Evolutionary conservation across 148 eudicot genomes (phyloP).

Genomic region (Rhododendron ferrugineum): DNA sequence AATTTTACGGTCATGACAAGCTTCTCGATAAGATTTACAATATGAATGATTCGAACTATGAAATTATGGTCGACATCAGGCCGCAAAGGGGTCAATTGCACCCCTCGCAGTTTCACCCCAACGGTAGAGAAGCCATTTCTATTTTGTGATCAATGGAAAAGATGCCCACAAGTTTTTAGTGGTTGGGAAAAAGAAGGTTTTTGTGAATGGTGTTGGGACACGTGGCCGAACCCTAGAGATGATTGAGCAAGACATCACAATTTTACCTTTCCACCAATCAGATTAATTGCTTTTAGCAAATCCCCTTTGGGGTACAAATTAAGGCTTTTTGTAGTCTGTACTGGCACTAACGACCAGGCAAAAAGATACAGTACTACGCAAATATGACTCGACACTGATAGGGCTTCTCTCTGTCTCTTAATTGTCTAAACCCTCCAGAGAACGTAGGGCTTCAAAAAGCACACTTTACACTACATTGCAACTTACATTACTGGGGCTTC

Average conservation of each 20-base stretch:
- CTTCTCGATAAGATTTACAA: not conserved
- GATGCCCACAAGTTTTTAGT: not conserved
- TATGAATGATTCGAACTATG: not conserved
- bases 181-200: not conserved
- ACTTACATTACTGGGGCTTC: too few relatives aligned
- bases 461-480: not conserved
- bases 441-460: not conserved
- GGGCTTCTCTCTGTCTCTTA: not conserved
- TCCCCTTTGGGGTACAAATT: not conserved
- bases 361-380: not conserved
- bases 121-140: too few relatives aligned
- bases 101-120: too few relatives aligned
- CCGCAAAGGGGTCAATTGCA: too few relatives aligned
- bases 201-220: not conserved
- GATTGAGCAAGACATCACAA: slow-evolving; percentile 1
- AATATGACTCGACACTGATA: not conserved
- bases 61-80: not conserved
- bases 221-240: slow-evolving; percentile 9
- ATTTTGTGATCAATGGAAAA: not conserved
- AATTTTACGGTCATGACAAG: not conserved
- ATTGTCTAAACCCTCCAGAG: not conserved
- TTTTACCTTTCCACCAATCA: slow-evolving; percentile 1
- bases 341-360: not conserved
- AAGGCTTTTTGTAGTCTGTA: not conserved
- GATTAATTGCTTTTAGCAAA: not conserved